phyloP scores from a whole-genome alignment of 2,329 filamentous ascomycete species.

The Alternaria brassicicola region DNA sequence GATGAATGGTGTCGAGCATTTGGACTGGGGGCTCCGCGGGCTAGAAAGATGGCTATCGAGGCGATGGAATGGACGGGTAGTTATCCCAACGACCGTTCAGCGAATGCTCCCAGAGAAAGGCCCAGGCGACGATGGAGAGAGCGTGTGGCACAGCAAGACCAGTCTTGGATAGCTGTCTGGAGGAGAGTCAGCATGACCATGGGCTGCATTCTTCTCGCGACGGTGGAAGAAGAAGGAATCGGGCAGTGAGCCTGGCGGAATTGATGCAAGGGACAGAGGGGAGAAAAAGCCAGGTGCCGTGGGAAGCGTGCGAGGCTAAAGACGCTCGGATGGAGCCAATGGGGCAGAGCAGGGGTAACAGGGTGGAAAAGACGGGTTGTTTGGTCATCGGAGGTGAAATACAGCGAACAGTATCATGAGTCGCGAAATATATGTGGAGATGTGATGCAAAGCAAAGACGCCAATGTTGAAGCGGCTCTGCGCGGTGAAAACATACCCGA shows the following conservation, averaged over 20 bases:
- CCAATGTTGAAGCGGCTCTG: conserved; percentile 42
- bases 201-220: conserved; percentile 24
- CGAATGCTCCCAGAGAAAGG: conserved; percentile 23
- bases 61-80: conserved; percentile 7
- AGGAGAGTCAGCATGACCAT: conserved; percentile 36
- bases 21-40: conserved; percentile 5
- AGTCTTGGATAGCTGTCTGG: conserved; percentile 32
- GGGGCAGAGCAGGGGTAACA: conserved; percentile 19
- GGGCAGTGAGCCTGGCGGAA: not conserved
- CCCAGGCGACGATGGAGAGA: conserved; percentile 25
- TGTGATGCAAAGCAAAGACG: conserved; percentile 24
- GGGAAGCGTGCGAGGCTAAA: conserved; percentile 22
- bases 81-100: conserved; percentile 33
- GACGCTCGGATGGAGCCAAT: conserved; percentile 16
- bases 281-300: conserved; percentile 14
- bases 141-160: conserved; percentile 28
- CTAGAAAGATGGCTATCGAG: not conserved
- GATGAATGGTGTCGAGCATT: conserved; percentile 26
- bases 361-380: conserved; percentile 18
- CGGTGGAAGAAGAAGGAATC: not conserved
- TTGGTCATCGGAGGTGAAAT: conserved; percentile 16
- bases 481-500: conserved; percentile 46
- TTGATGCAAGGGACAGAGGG: conserved; percentile 8
- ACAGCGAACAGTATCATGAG: conserved; percentile 11
- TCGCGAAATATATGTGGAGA: conserved; percentile 15